These are phyloP conservation scores for Talaromyces adpressus DNA, from an alignment of 495 filamentous ascomycete species.

Conservation along the genomic window DNA sequence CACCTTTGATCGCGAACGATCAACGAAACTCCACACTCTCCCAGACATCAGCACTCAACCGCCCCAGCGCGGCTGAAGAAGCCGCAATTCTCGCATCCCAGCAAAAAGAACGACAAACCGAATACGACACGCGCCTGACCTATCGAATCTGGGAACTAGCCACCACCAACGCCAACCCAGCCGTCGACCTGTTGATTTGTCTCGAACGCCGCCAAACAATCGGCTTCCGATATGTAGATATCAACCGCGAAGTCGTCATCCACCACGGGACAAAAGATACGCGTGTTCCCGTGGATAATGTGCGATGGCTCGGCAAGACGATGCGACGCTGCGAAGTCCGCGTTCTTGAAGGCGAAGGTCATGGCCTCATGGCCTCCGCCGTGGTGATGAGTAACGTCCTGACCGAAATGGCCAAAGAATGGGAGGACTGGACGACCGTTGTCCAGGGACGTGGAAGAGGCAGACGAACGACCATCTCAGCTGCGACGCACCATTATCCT, in stretches of 20 bases:
- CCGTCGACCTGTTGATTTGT: constrained; percentile 87
- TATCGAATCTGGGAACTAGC: constrained; percentile 93
- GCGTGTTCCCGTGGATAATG: constrained; percentile 90
- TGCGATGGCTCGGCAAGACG: constrained; percentile 86
- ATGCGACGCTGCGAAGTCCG: constrained; percentile 92
- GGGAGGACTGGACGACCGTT: constrained; percentile 83
- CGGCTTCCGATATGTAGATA: constrained; percentile 95
- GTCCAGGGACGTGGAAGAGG: constrained; percentile 42
- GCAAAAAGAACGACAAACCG: constrained; percentile 61
- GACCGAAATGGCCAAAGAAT: constrained; percentile 89
- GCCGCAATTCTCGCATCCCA: constrained; percentile 25
- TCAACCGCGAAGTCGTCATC: constrained; percentile 81
- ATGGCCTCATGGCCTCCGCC: constrained; percentile 94
- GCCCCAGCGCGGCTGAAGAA: constrained; percentile 15
- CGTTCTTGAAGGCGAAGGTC: constrained; percentile 85
- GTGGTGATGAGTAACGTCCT: constrained; percentile 86
- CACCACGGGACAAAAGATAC: constrained; percentile 91
- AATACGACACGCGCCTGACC: constrained; percentile 81
- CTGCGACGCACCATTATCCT: neutral
- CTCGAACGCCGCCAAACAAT: constrained; percentile 87
- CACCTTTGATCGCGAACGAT: neutral
- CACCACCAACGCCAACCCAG: constrained; percentile 86
- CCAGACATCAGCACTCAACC: constrained; percentile 13
- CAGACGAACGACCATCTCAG: neutral
- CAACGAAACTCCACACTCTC: neutral